Evolutionary conservation across 495 filamentous ascomycete species (phyloP).

Genomic region (Talaromyces nanjingensis): DNA sequence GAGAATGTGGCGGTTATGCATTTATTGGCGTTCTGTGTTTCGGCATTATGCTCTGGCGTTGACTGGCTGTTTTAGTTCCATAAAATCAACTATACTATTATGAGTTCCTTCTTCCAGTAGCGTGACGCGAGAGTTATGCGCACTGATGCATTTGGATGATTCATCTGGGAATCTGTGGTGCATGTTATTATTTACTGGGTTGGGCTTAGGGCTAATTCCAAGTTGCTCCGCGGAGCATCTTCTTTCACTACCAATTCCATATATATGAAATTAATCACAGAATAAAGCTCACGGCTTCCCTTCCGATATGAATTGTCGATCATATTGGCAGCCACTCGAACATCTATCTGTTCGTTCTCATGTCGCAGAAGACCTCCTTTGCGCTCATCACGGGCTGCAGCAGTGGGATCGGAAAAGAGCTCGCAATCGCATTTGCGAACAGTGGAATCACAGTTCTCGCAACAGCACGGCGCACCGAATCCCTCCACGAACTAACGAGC

Average conservation of each 20-base stretch:
- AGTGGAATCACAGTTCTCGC: constrained; percentile 14
- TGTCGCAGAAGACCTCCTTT: constrained; percentile 6
- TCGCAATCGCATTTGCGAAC: constrained; percentile 13
- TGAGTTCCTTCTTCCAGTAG: neutral
- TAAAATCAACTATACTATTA: neutral
- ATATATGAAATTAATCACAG: no score
- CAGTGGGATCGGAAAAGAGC: constrained; percentile 15
- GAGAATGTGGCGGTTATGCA: constrained; percentile 3
- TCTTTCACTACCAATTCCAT: no score
- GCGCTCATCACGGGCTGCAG: constrained; percentile 16
- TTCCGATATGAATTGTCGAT: no score
- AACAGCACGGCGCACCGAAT: constrained; percentile 6
- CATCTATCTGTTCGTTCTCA: neutral
- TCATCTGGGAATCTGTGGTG: no score
- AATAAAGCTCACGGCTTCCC: no score
- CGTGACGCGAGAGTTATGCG: no score
- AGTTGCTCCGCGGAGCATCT: no score
- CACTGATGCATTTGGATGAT: no score
- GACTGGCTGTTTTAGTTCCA: neutral
- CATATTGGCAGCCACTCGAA: no score
- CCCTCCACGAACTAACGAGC: no score
- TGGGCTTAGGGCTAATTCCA: no score
- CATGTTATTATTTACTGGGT: no score
- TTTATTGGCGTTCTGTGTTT: constrained; percentile 4
- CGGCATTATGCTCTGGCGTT: neutral